Base-by-base conservation (phyloP, 2,329 filamentous ascomycete species). In the Coniella vitis region DNA sequence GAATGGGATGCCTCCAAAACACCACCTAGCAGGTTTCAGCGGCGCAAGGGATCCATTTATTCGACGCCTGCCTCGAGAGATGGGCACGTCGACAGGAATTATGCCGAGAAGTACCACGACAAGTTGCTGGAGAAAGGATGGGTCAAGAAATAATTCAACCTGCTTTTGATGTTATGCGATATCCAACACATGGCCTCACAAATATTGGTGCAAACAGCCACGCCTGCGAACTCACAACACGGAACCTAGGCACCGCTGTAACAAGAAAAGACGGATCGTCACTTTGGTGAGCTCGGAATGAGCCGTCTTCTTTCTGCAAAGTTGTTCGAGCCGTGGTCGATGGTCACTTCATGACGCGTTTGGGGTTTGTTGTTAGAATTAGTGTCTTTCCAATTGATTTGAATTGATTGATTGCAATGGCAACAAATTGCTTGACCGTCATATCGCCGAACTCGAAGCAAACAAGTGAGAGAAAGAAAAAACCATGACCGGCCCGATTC, bases 31-130 rank as follows among this genome's bases (percentile, higher is more conserved):
- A 78, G 79, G 40, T 85, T 86, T 68, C 82, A 86, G 65, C 83
- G 83, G 67, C 77, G 79, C 60, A 80, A 83, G 65, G 82, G 82
- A 48, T 84, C 78, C 60, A 83, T 85, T 64, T 84, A 81, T 61
- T 78, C 80, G 40, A 86, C 83, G 8, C 81, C 79, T 2, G 70
- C 70, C 58, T 83, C 78, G 20, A 75, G 81, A 51, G 83, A 86
- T 62, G 81, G 80, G 16, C 79, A 84, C 60, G 69, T 84, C 45
- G 76, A 79, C 58, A 72, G 69, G 51, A 81, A 80, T 61, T 75
- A 76, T 47, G 72, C 75, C 55, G 69, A 76, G 57, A 75, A 77
- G 54, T 84, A 81, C 64, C 75, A 81, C 61, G 76, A 79, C 53
- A 82, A 76, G 58, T 73, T 78, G 56, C 71, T 67, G 16, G 76